phyloP scores from a whole-genome alignment of 1,139 yeast genomes.

The Pichia sp. region DNA sequence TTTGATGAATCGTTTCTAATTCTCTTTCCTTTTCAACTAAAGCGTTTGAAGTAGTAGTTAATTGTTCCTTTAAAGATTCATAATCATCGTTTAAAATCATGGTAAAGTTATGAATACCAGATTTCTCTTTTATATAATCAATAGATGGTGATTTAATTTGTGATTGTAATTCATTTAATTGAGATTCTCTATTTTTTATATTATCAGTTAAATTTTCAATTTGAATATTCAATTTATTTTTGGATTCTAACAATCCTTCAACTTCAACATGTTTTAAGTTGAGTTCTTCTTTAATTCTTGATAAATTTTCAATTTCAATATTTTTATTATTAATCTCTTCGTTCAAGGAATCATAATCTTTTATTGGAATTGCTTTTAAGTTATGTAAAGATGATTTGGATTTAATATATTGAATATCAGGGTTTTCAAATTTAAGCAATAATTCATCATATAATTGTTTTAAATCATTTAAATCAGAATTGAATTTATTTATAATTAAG shows the following conservation, averaged over 20 bases:
- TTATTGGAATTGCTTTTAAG: constrained; percentile 28
- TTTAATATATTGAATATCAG: constrained; percentile 22
- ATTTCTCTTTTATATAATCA: constrained; percentile 27
- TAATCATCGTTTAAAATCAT: constrained; percentile 30
- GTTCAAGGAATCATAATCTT: constrained; percentile 20
- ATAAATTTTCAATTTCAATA: background rate
- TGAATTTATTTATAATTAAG: background rate
- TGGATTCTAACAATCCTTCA: background rate
- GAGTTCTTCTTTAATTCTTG: constrained; percentile 2
- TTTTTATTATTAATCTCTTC: constrained; percentile 7
- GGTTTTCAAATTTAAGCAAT: constrained; percentile 11
- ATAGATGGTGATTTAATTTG: constrained; percentile 15
- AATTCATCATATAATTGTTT: background rate
- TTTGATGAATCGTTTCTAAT: constrained; percentile 7
- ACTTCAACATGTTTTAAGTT: constrained; percentile 10
- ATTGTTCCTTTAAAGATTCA: constrained; percentile 11
- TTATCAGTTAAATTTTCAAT: constrained; percentile 2
- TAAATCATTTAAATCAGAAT: constrained; percentile 3
- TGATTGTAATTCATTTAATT: constrained; percentile 4
- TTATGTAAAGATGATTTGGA: constrained; percentile 28
- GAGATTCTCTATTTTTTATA: constrained; percentile 5
- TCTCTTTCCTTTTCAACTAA: constrained; percentile 15
- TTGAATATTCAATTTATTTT: constrained; percentile 1
- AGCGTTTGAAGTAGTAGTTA: constrained; percentile 1
- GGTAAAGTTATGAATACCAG: constrained; percentile 23